Evolutionary conservation across 305 asterid genomes (phyloP).

Genomic region (Solanum hybrid): DNA sequence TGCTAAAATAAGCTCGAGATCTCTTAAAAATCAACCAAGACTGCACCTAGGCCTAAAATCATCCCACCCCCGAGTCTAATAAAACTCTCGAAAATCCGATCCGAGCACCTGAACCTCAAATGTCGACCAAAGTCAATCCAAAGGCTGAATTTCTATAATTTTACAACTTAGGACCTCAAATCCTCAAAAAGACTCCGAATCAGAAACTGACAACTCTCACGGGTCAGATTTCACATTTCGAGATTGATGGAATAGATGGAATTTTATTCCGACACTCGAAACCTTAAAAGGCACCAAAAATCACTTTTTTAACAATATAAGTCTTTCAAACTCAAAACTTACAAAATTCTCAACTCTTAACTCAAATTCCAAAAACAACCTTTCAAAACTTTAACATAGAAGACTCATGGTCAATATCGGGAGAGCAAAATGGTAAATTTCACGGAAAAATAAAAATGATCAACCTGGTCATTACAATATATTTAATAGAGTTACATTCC

Average conservation of each 20-base stretch:
- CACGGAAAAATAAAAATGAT: no score
- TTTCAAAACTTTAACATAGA: not conserved
- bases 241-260: not conserved
- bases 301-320: no score
- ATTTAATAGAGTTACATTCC: not conserved
- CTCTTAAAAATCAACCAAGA: not conserved
- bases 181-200: not conserved
- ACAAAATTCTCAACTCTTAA: not conserved
- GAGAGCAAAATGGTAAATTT: no score
- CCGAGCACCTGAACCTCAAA: not conserved
- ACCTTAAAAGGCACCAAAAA: not conserved
- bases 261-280: not conserved
- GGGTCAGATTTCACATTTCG: not conserved
- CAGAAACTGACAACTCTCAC: not conserved
- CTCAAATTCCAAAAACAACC: not conserved
- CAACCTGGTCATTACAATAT: not conserved
- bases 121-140: not conserved
- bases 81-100: not conserved
- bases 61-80: not conserved
- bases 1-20: not conserved
- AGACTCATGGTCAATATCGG: not conserved
- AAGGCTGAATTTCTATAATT: no score
- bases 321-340: not conserved
- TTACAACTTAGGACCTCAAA: no score
- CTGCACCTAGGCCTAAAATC: not conserved